Base-by-base conservation (phyloP, 2,329 filamentous ascomycete genomes). In the Capronia coronata region DNA sequence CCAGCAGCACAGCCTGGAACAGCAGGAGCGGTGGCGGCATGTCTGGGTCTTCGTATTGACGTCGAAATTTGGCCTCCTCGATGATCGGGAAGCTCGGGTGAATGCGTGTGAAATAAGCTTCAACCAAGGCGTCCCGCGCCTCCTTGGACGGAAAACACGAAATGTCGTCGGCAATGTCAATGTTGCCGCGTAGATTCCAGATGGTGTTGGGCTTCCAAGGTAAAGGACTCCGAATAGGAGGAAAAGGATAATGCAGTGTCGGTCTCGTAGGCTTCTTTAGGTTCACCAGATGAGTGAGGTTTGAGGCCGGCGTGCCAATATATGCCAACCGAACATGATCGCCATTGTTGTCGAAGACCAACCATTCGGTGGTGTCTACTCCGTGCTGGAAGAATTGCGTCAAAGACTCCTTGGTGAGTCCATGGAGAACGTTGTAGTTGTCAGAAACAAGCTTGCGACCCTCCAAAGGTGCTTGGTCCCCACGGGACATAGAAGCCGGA, bases 81-180 rank as follows among this genome's bases (percentile, higher is more conserved):
- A 78, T 64, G 18, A 78, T 68, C 9, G 75, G 75, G 52, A 74
- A 76, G 2, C 72, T 73, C 1, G 70, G 68, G 49, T 78, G 77
- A 46, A 78, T 67, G 45, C 72, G 68, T 4, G 61, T 62, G 52
- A 76, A 78, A 59, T 75, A 78, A 1, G 75, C 73, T 8, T 69
- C 62, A 3, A 79, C 66, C 13, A 79, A 64, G 48, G 72, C 66
- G 58, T 77, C 29, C 8, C 43, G 43, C 7, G 39, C 21, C 13
- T 46, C 30, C 39, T 46, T n/a, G 10, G 8, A 7, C 13, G 32
- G 43, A 9, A 46, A 38, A 11, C 30, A 9, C 6, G 32, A 37
- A 9, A 38, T 10, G 32, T 46, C 42, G 8, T 3, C 21, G n/a
- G 23, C 22, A 2, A 44, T 22, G 14, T 23, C 39, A 11, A 13